Evolutionary conservation across 2,329 filamentous ascomycete species (phyloP).

Genomic region (Aspergillus tanneri): DNA sequence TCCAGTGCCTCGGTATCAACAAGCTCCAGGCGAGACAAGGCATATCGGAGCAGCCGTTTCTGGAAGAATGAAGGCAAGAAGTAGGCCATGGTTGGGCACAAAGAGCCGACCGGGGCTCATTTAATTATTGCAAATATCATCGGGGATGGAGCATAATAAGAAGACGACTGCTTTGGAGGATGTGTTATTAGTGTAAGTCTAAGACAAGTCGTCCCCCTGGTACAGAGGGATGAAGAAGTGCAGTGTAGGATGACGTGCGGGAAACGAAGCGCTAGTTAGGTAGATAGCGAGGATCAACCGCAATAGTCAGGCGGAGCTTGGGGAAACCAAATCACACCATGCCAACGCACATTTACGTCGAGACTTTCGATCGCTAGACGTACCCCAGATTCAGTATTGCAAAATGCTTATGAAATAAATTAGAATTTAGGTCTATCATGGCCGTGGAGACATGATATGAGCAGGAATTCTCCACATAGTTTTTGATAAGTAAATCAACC

Average conservation of each 20-base stretch:
- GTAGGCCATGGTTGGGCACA: constrained; percentile 60
- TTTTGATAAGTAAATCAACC: too few relatives aligned
- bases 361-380: background rate
- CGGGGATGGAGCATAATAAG: constrained; percentile 23
- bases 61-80: constrained; percentile 77
- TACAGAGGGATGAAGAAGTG: constrained; percentile 16
- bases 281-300: constrained; percentile 22
- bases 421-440: too few relatives aligned
- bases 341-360: constrained; percentile 22
- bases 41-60: constrained; percentile 85
- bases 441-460: too few relatives aligned
- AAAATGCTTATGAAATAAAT: too few relatives aligned
- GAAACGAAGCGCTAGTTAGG: constrained; percentile 13
- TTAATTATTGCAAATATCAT: constrained; percentile 27
- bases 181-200: constrained; percentile 7
- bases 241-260: constrained; percentile 33
- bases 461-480: too few relatives aligned
- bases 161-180: constrained; percentile 14
- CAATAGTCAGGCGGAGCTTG: constrained; percentile 24
- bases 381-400: too few relatives aligned
- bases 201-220: constrained; percentile 3
- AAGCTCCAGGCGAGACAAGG: constrained; percentile 76
- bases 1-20: constrained; percentile 86
- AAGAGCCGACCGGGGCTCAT: constrained; percentile 35
- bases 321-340: constrained; percentile 19